phyloP scores from a whole-genome alignment of 805 yeast genomes.

The Gaillardinia entomophila region DNA sequence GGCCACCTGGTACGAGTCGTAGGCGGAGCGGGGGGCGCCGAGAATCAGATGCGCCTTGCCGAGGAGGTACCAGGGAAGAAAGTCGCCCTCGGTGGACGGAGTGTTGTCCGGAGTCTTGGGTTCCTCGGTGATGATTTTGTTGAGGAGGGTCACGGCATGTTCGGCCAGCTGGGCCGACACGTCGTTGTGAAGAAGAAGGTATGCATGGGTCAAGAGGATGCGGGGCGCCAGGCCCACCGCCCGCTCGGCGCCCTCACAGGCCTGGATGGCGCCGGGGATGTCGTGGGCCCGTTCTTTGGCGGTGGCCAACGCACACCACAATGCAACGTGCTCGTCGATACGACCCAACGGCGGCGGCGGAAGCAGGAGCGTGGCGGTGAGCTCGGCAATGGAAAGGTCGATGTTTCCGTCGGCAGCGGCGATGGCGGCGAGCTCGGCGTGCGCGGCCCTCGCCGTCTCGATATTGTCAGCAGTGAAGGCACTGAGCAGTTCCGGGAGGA shows the following conservation, averaged over 20 bases:
- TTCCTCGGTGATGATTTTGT: constrained; percentile 23
- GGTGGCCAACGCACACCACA: constrained; percentile 51
- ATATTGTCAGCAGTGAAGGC: constrained; percentile 27
- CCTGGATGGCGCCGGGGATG: constrained; percentile 41
- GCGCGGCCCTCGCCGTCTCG: constrained; percentile 47
- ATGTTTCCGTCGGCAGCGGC: constrained; percentile 46
- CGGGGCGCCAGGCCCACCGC: constrained; percentile 41
- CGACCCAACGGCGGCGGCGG: constrained; percentile 44
- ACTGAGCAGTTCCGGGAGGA: constrained; percentile 29
- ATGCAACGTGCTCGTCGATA: constrained; percentile 40
- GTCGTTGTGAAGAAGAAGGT: constrained; percentile 36
- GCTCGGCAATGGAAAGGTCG: constrained; percentile 44
- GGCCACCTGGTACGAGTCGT: constrained; percentile 51
- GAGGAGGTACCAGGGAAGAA: constrained; percentile 52
- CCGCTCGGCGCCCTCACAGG: constrained; percentile 43
- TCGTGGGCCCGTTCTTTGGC: constrained; percentile 49
- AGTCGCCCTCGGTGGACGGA: constrained; percentile 36
- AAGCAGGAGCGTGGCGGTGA: constrained; percentile 44
- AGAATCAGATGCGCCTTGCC: constrained; percentile 47
- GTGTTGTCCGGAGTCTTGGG: constrained; percentile 10
- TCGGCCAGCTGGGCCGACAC: constrained; percentile 17
- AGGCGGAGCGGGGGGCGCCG: constrained; percentile 45
- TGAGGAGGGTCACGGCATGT: constrained; percentile 30
- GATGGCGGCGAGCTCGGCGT: constrained; percentile 52
- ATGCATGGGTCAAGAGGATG: constrained; percentile 44